Percentiles rank a stretch among this genome's conserved stretches.
phyloP scores from a whole-genome alignment of 1,284 basidiomycete genomes.

The Pterula multifida region DNA sequence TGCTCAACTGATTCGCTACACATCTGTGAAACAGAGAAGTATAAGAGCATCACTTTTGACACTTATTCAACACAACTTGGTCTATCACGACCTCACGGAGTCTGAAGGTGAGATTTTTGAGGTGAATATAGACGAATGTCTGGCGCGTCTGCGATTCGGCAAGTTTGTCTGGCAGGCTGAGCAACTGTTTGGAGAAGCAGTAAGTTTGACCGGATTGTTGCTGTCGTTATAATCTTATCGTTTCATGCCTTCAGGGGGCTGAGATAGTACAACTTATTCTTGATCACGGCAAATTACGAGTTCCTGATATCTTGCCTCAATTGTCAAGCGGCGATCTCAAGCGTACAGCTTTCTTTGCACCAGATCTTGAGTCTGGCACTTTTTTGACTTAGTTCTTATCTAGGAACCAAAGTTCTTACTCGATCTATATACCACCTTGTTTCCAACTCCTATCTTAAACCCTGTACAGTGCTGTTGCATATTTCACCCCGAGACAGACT shows the following conservation, averaged over 20 bases:
- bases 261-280: conserved; percentile 68
- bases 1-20: conserved; percentile 55
- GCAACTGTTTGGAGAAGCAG: conserved; percentile 55
- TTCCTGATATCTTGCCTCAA: conserved; percentile 54
- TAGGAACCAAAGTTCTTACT: conserved; percentile 40
- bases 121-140: conserved; percentile 69
- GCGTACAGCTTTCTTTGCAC: conserved; percentile 24
- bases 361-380: not conserved
- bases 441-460: conserved; percentile 52
- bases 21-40: conserved; percentile 52
- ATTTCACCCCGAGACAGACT: conserved; percentile 64
- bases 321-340: conserved; percentile 44
- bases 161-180: conserved; percentile 67
- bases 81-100: conserved; percentile 70
- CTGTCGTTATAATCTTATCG: not conserved
- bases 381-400: conserved; percentile 1
- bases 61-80: conserved; percentile 86
- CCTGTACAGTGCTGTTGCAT: conserved; percentile 61
- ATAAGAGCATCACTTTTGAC: conserved; percentile 69
- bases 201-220: conserved; percentile 25
- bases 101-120: conserved; percentile 73
- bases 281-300: conserved; percentile 78
- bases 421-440: conserved; percentile 58
- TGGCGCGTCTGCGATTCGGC: conserved; percentile 70
- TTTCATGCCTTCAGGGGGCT: conserved; percentile 44